Percentiles rank a stretch among this genome's conserved stretches.
Evolutionary conservation across 1,139 yeast species (phyloP).

Genomic region (Kazachstania sp.): DNA sequence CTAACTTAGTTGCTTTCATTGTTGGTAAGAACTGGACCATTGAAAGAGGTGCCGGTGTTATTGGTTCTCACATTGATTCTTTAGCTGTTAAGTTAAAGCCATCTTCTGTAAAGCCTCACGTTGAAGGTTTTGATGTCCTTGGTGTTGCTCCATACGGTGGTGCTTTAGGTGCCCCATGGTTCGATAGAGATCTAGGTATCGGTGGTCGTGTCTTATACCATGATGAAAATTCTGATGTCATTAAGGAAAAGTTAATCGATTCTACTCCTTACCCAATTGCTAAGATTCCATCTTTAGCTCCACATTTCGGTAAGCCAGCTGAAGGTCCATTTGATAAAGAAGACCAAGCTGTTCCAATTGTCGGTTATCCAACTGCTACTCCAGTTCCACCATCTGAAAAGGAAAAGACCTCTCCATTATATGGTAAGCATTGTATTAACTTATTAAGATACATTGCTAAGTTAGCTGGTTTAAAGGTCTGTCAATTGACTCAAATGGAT

Average conservation of each 20-base stretch:
- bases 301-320: constrained; percentile 51
- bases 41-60: constrained; percentile 46
- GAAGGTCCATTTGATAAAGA: constrained; percentile 49
- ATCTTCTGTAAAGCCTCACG: constrained; percentile 37
- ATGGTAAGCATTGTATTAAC: constrained; percentile 49
- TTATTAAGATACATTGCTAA: constrained; percentile 50
- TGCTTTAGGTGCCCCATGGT: constrained; percentile 47
- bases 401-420: constrained; percentile 55
- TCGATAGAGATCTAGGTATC: constrained; percentile 59
- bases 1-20: constrained; percentile 48
- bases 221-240: constrained; percentile 29
- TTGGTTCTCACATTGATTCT: constrained; percentile 56
- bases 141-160: constrained; percentile 67
- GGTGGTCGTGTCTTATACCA: constrained; percentile 52
- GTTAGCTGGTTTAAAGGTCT: constrained; percentile 40
- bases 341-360: constrained; percentile 54
- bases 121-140: constrained; percentile 52
- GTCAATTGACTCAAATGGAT: constrained; percentile 49
- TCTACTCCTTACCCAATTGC: constrained; percentile 59
- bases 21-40: constrained; percentile 53
- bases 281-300: constrained; percentile 56
- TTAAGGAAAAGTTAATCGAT: constrained; percentile 41
- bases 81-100: constrained; percentile 54
- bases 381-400: constrained; percentile 31
- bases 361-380: constrained; percentile 37